phyloP scores from a whole-genome alignment of 2,329 filamentous ascomycete species.

The Botrytis hyacinthi region DNA sequence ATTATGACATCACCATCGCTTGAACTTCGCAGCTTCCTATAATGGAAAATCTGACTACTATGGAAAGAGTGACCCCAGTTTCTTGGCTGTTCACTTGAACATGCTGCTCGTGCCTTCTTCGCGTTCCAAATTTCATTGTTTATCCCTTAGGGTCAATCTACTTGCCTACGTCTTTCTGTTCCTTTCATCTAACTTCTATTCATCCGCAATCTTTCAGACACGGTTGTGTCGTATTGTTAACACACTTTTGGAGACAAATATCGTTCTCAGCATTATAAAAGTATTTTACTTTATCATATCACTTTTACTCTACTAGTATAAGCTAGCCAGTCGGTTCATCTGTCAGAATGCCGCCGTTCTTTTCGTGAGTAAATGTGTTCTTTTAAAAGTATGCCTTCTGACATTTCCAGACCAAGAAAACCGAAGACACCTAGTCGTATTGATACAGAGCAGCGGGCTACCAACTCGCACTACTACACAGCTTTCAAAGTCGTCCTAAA shows the following conservation, averaged over 20 bases:
- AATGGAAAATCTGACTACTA: background rate
- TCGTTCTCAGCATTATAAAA: conserved; percentile 17
- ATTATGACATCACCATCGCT: background rate
- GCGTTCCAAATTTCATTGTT: background rate
- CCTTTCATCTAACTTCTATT: background rate
- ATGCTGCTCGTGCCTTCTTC: conserved; percentile 13
- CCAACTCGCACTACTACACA: conserved; percentile 5
- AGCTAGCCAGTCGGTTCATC: background rate
- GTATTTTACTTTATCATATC: conserved; percentile 6
- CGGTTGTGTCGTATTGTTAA: conserved; percentile 22
- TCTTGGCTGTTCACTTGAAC: background rate
- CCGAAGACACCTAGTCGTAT: background rate
- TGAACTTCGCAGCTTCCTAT: background rate
- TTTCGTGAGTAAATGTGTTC: conserved; percentile 6
- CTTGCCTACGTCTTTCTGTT: background rate
- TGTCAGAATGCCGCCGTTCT: background rate
- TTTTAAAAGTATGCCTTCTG: background rate
- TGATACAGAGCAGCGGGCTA: background rate
- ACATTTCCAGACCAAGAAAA: conserved; percentile 11
- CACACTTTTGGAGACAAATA: conserved; percentile 17
- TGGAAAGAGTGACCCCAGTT: background rate
- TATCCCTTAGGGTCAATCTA: background rate
- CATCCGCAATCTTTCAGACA: conserved; percentile 13
- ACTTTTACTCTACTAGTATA: background rate
- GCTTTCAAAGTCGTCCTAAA: conserved; percentile 12